Conservation (phyloP, 805 yeast genomes). For the Wickerhamiella sorbophila region DNA sequence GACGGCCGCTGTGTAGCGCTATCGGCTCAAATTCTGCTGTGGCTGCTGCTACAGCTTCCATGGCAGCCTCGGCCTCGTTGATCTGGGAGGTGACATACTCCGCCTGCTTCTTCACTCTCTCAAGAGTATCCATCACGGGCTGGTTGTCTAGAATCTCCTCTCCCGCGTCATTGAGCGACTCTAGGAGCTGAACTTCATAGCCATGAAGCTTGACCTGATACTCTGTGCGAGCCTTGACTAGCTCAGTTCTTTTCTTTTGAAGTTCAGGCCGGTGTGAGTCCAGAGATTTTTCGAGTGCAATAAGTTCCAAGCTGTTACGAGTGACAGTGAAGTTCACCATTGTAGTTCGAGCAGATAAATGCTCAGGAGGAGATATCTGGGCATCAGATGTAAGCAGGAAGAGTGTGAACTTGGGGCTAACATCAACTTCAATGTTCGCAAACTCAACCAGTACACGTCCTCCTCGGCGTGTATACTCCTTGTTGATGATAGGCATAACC, state of each 20-base stretch:
- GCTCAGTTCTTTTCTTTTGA: conserved; percentile 39
- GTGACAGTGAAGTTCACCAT: conserved; percentile 64
- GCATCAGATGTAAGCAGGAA: conserved; percentile 50
- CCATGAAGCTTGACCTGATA: conserved; percentile 38
- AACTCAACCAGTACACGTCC: conserved; percentile 50
- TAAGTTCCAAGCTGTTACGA: conserved; percentile 45
- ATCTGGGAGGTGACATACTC: conserved; percentile 38
- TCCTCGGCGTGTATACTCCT: conserved; percentile 50
- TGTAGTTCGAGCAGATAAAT: conserved; percentile 47
- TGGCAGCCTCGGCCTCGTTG: conserved; percentile 38
- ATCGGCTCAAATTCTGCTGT: conserved; percentile 37
- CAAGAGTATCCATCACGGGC: conserved; percentile 43
- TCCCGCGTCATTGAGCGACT: conserved; percentile 43
- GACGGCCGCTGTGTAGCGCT: conserved; percentile 38
- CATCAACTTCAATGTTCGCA: conserved; percentile 52
- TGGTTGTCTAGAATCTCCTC: conserved; percentile 52
- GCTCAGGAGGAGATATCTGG: conserved; percentile 31
- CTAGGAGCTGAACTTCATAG: conserved; percentile 47
- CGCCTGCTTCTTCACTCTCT: conserved; percentile 50
- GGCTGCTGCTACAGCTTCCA: conserved; percentile 38
- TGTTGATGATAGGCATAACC: conserved; percentile 43
- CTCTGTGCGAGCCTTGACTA: conserved; percentile 43
- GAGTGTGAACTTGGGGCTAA: conserved; percentile 47
- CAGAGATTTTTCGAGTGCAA: conserved; percentile 45
- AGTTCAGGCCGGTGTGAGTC: conserved; percentile 49